phyloP scores from a whole-genome alignment of 2,329 filamentous ascomycete genomes.

The Aspergillus vadensis region DNA sequence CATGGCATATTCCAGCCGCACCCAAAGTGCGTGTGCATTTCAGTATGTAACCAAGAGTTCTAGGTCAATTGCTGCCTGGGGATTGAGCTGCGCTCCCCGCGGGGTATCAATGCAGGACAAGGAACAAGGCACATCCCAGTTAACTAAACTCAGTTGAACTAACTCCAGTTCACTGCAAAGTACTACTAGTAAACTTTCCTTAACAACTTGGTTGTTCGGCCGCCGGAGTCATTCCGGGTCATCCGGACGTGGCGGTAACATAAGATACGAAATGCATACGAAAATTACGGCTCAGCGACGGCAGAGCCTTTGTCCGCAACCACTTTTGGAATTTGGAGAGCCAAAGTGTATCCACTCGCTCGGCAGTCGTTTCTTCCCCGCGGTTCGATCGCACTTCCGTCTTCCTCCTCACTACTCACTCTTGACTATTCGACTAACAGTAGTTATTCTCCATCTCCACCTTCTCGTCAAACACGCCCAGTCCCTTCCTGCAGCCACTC shows the following conservation, averaged over 20 bases:
- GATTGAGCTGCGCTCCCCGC: too few relatives aligned
- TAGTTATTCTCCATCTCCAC: background rate
- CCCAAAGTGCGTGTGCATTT: too few relatives aligned
- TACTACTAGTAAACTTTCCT: too few relatives aligned
- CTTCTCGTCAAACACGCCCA: background rate
- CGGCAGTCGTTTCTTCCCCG: slow-evolving; percentile 16
- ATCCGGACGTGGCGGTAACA: background rate
- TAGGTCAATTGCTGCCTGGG: too few relatives aligned
- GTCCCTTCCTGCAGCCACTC: background rate
- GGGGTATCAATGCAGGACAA: too few relatives aligned
- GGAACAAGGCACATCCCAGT: too few relatives aligned
- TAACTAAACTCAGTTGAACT: too few relatives aligned
- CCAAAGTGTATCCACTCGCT: background rate
- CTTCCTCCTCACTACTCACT: slow-evolving; percentile 1
- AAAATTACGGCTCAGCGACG: slow-evolving; percentile 12
- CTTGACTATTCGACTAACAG: background rate
- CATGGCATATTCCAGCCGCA: too few relatives aligned
- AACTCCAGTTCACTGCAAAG: too few relatives aligned
- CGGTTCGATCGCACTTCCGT: slow-evolving; percentile 7
- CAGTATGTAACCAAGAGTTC: too few relatives aligned
- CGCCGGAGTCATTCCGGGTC: background rate
- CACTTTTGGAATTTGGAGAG: background rate
- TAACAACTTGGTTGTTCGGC: background rate
- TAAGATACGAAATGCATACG: background rate
- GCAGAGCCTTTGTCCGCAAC: slow-evolving; percentile 22